Evolutionary conservation across 2,329 filamentous ascomycete genomes (phyloP).

Genomic region (Annulohypoxylon truncatum): DNA sequence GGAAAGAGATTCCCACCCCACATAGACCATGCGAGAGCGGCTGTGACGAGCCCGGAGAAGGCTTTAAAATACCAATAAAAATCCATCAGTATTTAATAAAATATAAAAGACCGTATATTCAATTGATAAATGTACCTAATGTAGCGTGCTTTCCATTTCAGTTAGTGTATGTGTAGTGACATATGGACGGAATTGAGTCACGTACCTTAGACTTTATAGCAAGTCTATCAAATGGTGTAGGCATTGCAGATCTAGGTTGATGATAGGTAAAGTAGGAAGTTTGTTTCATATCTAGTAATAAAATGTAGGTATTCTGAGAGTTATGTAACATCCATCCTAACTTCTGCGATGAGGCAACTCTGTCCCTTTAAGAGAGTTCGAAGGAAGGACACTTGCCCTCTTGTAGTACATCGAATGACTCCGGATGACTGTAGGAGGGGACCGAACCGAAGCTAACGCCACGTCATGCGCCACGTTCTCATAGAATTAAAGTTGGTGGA

Average conservation of each 20-base stretch:
- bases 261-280: background rate
- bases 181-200: background rate
- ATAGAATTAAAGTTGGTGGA: slow-evolving; percentile 1
- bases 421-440: background rate
- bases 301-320: slow-evolving; percentile 6
- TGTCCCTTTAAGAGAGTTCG: slow-evolving; percentile 34
- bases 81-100: slow-evolving; percentile 42
- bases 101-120: slow-evolving; percentile 8
- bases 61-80: slow-evolving; percentile 59
- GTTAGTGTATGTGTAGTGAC: slow-evolving; percentile 5
- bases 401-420: background rate
- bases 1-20: slow-evolving; percentile 91
- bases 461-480: slow-evolving; percentile 37
- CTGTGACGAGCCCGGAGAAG: slow-evolving; percentile 84
- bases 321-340: slow-evolving; percentile 24
- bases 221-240: slow-evolving; percentile 72
- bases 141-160: slow-evolving; percentile 69
- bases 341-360: slow-evolving; percentile 38
- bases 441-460: slow-evolving; percentile 38
- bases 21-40: slow-evolving; percentile 84
- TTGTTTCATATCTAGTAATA: slow-evolving; percentile 4
- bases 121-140: slow-evolving; percentile 63
- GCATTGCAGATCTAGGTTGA: slow-evolving; percentile 64
- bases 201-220: slow-evolving; percentile 77
- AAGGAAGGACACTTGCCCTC: slow-evolving; percentile 1